Conservation (phyloP, 768 basidiomycete species). For the Termitomyces sp. region DNA sequence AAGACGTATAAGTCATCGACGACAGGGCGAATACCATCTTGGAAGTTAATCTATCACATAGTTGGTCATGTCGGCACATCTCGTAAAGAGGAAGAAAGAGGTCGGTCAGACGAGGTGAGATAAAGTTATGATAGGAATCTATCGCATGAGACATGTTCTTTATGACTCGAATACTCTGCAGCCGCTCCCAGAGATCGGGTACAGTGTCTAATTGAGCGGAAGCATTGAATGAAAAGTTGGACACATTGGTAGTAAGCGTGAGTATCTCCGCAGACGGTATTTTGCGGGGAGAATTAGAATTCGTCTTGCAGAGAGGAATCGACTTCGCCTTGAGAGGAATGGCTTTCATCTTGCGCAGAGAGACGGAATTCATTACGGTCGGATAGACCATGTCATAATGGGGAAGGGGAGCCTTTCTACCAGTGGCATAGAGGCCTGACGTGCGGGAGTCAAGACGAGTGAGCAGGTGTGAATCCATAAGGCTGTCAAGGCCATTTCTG, state of each 20-base stretch:
- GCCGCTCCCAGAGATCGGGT: slow-evolving; percentile 6
- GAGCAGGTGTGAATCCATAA: neutral
- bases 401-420: neutral
- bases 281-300: neutral
- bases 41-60: slow-evolving; percentile 3
- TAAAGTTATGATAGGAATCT: slow-evolving; percentile 23
- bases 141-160: neutral
- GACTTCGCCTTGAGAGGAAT: neutral
- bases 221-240: neutral
- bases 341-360: neutral
- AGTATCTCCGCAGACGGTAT: neutral
- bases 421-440: neutral
- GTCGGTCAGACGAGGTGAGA: slow-evolving; percentile 13
- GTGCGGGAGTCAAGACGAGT: neutral
- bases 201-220: slow-evolving; percentile 2
- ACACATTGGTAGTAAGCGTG: neutral
- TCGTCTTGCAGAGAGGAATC: neutral
- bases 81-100: slow-evolving; percentile 24
- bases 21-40: slow-evolving; percentile 25
- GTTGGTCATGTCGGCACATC: slow-evolving; percentile 13
- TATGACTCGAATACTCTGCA: neutral
- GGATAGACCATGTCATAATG: neutral
- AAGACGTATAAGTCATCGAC: slow-evolving; percentile 23
- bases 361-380: too few relatives aligned
- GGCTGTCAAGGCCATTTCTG: neutral